Evolutionary conservation across 352 stramenopile genomes (phyloP), one percentile per base, ranked within the genome.

Genomic region (Globisporangium lucens): DNA sequence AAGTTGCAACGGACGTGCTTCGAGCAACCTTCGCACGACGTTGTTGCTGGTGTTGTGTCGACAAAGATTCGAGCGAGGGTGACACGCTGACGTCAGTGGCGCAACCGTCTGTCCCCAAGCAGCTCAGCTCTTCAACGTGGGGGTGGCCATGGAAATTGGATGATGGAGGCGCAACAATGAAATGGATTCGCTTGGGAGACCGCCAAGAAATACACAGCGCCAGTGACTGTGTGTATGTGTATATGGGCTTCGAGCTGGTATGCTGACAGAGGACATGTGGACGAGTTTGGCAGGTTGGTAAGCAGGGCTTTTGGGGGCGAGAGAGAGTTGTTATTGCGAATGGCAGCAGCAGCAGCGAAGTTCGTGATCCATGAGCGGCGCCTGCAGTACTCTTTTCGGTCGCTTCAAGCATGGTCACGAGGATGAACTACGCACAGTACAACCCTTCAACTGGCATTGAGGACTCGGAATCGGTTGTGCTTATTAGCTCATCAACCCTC

Each of bases 1-100:
- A 41, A 27, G 8, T 3, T 22, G 36, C 57, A 63, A 63, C 6
- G 5, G 6, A 53, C 38, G 38, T 2, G 2, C 6, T 55, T 55
- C 3, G 3, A 22, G n/a, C 29, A n/a, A 63, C 29, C 9, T 57
- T 58, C 60, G 60, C 12, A 7, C 47, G 29, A 65, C 60, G 5
- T 57, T 33, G 8, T 10, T 53, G 41, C 35, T 65, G 20, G n/a
- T 55, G 60, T 65, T 65, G 24, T 65, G 59, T 65, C 59, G 33
- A 65, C 60, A 65, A 43, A 53, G 17, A 60, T 60, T 60, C 55
- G 43, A 41, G 22, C 12, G 17, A 35, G n/a, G 3, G 58, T 63
- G 58, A 63, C 58, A 20, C 58, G 24, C 38, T 41, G 20, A 4
- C 58, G 58, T 56, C 56, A 61, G 56, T 38, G 30, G 22, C 22